Conservation (phyloP, 805 yeast species). For the Blastobotrys chiropterorum region DNA sequence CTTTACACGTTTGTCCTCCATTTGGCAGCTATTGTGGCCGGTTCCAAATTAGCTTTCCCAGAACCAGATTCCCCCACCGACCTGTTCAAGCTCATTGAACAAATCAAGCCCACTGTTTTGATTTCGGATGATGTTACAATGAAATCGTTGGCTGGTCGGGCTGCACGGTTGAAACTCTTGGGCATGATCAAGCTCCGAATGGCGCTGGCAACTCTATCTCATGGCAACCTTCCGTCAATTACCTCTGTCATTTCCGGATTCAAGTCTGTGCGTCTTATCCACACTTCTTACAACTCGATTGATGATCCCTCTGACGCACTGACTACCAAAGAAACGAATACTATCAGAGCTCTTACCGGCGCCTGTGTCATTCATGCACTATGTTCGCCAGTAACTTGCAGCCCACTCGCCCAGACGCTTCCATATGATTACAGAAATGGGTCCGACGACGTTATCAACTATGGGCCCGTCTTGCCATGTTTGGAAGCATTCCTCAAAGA, state of each 20-base stretch:
- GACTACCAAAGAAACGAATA: constrained; percentile 21
- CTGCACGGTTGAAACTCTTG: constrained; percentile 19
- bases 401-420: constrained; percentile 33
- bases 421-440: constrained; percentile 20
- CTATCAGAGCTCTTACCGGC: constrained; percentile 31
- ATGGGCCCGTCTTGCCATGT: constrained; percentile 28
- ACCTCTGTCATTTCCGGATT: constrained; percentile 22
- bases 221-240: constrained; percentile 23
- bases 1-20: constrained; percentile 25
- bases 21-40: constrained; percentile 29
- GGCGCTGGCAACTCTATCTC: constrained; percentile 17
- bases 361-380: constrained; percentile 31
- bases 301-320: constrained; percentile 12
- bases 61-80: constrained; percentile 6
- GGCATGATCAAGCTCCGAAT: constrained; percentile 8
- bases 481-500: constrained; percentile 25
- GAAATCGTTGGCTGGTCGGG: constrained; percentile 21
- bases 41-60: constrained; percentile 16
- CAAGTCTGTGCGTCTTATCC: constrained; percentile 25
- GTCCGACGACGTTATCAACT: constrained; percentile 14
- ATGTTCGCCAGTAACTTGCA: constrained; percentile 23
- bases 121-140: constrained; percentile 28
- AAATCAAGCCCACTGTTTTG: constrained; percentile 25
- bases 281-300: constrained; percentile 21
- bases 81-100: constrained; percentile 21